Evolutionary conservation across 169 alveolate genomes (phyloP), one percentile per base, ranked within the genome.

Genomic region (Plasmodium knowlesi): DNA sequence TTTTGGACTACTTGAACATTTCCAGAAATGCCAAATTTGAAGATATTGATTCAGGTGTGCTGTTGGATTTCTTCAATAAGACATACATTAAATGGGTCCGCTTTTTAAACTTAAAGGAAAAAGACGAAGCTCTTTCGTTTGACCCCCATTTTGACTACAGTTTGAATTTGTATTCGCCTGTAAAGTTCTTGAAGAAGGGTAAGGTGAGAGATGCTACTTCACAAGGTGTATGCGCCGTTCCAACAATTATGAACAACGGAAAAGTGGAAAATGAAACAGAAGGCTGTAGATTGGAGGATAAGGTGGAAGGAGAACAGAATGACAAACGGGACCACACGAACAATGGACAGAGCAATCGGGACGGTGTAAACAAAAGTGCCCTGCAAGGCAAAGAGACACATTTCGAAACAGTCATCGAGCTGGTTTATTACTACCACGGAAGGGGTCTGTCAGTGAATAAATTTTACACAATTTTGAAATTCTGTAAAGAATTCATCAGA

Each of bases 21-120:
- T n/a, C 89, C 14, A 14, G 67, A 32, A 70, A 89, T 89, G 41
- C 73, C 25, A 89, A 37, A 89, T 89, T 89, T 89, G 39, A 32
- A 37, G 84, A 89, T 61, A 57, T 89, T 9, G 94, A 89, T 71
- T 32, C 67, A n/a, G 73, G 91, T 16, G 4, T 10, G 25, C 50
- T 89, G 22, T 61, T 89, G 16, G 94, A 89, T 50, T 89, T 89
- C 25, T 89, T 89, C 73, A 89, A 89, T 53, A 78, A 89, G 22
- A 39, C 94, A 10, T 89, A 89, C 72, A 89, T 89, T 80, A 89
- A 89, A 34, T 89, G 94, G 94, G 28, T 67, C 5, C 89, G 94
- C 14, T 89, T 89, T 61, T 61, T 89, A 79, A 89, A 80, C 53
- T 70, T 89, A 70, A 89, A 89, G 72, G 94, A 89, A 81, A 78